Evolutionary conservation across 78 protist species (phyloP).

Genomic region (Pirum gemmata): DNA sequence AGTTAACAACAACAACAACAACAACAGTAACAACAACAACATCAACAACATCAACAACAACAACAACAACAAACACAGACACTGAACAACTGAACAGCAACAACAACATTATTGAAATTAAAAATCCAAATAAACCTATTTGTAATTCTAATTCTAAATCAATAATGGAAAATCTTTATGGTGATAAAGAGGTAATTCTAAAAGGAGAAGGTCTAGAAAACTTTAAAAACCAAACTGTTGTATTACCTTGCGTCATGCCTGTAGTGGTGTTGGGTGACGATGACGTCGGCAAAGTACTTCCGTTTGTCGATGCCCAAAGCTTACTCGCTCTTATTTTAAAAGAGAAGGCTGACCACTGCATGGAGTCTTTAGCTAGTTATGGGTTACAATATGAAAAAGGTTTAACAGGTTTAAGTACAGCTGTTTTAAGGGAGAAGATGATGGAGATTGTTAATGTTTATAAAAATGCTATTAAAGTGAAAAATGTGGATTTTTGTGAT

Average conservation of each 20-base stretch:
- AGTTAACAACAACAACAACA: too few relatives aligned
- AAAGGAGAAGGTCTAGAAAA: background rate
- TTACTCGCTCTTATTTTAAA: too few relatives aligned
- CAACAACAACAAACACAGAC: background rate
- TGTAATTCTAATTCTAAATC: too few relatives aligned
- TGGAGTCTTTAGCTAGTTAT: background rate
- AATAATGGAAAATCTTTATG: background rate
- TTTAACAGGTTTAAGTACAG: background rate
- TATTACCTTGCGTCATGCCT: background rate
- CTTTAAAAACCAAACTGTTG: background rate
- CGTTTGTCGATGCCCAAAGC: background rate
- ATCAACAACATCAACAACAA: too few relatives aligned
- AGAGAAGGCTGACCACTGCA: background rate
- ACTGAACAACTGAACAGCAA: too few relatives aligned
- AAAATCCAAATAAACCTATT: too few relatives aligned
- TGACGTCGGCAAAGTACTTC: background rate
- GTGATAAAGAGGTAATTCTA: background rate
- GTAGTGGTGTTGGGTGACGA: background rate
- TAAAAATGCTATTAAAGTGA: background rate
- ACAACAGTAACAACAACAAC: too few relatives aligned
- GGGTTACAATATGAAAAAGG: background rate
- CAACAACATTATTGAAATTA: background rate
- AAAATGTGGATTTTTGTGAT: too few relatives aligned
- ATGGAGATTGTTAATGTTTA: background rate
- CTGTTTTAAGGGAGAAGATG: background rate